Percentiles rank a stretch among this genome's conserved stretches.
Conservation (phyloP, 768 basidiomycete species). For the Lentinula sp. region DNA sequence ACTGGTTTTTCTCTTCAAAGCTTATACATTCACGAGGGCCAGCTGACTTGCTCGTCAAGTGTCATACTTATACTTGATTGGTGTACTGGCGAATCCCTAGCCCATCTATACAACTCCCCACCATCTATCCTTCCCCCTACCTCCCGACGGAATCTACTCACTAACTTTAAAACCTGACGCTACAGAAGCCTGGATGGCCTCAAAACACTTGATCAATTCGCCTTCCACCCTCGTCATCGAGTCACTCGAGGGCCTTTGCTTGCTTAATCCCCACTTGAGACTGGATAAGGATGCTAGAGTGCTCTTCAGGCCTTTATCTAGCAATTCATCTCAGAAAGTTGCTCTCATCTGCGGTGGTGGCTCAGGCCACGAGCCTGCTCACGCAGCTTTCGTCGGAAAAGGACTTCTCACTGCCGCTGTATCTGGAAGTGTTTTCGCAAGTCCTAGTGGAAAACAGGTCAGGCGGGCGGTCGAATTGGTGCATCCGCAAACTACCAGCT, state of each 20-base stretch:
- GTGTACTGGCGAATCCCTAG: background rate
- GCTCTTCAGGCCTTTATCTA: slow-evolving; percentile 43
- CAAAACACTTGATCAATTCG: slow-evolving; percentile 77
- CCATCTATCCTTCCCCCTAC: background rate
- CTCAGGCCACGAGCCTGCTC: slow-evolving; percentile 88
- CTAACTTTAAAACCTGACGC: too few relatives aligned
- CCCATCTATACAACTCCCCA: background rate
- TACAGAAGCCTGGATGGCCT: background rate
- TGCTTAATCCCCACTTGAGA: slow-evolving; percentile 63
- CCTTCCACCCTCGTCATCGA: slow-evolving; percentile 70
- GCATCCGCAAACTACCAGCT: slow-evolving; percentile 49
- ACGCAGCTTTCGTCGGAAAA: slow-evolving; percentile 81
- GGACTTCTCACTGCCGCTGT: slow-evolving; percentile 82
- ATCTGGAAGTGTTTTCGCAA: slow-evolving; percentile 86
- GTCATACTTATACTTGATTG: background rate
- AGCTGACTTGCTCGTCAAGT: background rate
- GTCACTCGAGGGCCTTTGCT: slow-evolving; percentile 68
- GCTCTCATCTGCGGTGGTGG: slow-evolving; percentile 81
- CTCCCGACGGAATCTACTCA: too few relatives aligned
- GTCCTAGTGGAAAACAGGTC: slow-evolving; percentile 83
- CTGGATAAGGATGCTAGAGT: slow-evolving; percentile 64
- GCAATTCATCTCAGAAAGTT: slow-evolving; percentile 59
- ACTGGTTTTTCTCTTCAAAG: background rate
- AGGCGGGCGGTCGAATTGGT: slow-evolving; percentile 73
- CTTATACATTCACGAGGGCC: background rate